Base-by-base conservation (phyloP, 1,284 basidiomycete species). In the Tetrapyrgos nigripes region DNA sequence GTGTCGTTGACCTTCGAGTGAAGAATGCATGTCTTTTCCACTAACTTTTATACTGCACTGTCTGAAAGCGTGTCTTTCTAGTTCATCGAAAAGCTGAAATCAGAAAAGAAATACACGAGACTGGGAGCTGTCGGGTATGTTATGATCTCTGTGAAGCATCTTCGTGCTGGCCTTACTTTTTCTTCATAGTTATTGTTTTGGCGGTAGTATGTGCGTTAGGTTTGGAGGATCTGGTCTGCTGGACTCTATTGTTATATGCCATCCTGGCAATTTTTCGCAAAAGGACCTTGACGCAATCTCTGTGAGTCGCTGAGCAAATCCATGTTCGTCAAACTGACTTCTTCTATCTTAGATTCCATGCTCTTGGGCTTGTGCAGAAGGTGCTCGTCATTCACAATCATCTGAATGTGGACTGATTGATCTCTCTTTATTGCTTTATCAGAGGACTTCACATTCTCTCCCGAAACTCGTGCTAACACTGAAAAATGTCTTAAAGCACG, bases 61-160 rank as follows among this genome's bases (percentile, higher is more conserved):
- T n/a, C n/a, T n/a, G n/a, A n/a, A n/a, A n/a, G n/a, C 37, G 10
- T 24, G 17, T 28, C 24, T 23, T 40, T 6, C 44, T 51, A 76
- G 74, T 74, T 75, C 59, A 65, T 73, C 29, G 64, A 64, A 45
- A 64, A 59, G 50, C 37, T 81, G 1, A 57, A 65, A 35, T 62
- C 52, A 21, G 33, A 31, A 13, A 62, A 68, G 37, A 55, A 64
- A n/a, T 80, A 80, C 57, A 65, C 66, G 17, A 73, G 70, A 27
- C 55, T 83, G 29, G 81, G 79, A 1, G 73, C 73, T 14, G 70
- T 79, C 9, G 83, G 81, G 74, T 79, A 64, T 10, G 71, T 66
- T n/a, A 23, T 48, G 33, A 19, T 17, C 29, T 35, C 4, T 8
- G 24, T 33, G n/a, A n/a, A n/a, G n/a, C n/a, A 28, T 37, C 14